Evolutionary conservation across 345 rosid species (phyloP).

Genomic region (Gossypioides kirkii): DNA sequence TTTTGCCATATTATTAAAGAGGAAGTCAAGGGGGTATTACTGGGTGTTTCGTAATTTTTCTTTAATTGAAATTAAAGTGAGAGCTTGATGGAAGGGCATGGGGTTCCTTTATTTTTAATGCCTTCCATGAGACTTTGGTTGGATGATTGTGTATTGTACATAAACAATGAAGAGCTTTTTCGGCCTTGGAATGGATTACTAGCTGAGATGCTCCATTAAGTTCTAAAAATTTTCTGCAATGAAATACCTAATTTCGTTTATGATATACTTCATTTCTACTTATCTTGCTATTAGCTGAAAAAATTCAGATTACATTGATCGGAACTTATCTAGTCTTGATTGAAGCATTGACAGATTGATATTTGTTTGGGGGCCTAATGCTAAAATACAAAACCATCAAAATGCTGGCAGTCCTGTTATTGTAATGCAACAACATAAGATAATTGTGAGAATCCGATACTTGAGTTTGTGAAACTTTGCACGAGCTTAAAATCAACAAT

Average conservation of each 20-base stretch:
- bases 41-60: slow-evolving; percentile 27
- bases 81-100: slow-evolving; percentile 25
- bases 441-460: not conserved
- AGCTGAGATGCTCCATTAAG: slow-evolving; percentile 20
- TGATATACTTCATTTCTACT: not conserved
- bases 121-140: slow-evolving; percentile 21
- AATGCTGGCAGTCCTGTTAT: not conserved
- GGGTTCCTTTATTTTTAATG: slow-evolving; percentile 1
- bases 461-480: not conserved
- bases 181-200: slow-evolving; percentile 22
- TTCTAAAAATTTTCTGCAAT: not conserved
- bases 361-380: not conserved
- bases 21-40: slow-evolving; percentile 4
- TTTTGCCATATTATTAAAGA: slow-evolving; percentile 12
- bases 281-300: not conserved
- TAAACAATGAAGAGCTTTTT: slow-evolving; percentile 41
- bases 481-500: not conserved
- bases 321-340: not conserved
- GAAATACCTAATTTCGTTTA: not conserved
- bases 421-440: not conserved
- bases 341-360: not conserved
- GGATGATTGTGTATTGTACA: slow-evolving; percentile 55
- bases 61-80: slow-evolving; percentile 23
- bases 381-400: not conserved
- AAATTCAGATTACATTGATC: not conserved